Conservation (phyloP, 352 stramenopile species). For the Phytophthora multivora region DNA sequence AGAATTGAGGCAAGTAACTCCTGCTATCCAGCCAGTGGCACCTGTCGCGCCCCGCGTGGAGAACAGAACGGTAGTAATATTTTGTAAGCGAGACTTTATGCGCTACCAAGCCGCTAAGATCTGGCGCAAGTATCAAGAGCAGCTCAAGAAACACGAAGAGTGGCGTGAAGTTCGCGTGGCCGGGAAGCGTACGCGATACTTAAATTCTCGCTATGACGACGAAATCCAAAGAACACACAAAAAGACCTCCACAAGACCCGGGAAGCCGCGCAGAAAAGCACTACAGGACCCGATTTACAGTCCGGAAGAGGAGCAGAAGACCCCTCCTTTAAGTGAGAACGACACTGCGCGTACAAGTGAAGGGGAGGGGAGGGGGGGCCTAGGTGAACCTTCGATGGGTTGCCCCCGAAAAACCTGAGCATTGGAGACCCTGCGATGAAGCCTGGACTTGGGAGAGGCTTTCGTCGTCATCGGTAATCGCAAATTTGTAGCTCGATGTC, state of each 20-base stretch:
- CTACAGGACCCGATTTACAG: constrained; percentile 65
- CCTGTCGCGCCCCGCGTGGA: constrained; percentile 4
- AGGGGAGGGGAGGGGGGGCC: constrained; percentile 67
- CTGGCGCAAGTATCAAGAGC: constrained; percentile 78
- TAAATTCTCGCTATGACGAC: constrained; percentile 45
- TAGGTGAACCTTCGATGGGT: constrained; percentile 78
- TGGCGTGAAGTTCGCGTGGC: constrained; percentile 49
- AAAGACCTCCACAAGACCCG: constrained; percentile 22
- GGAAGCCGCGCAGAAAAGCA: constrained; percentile 15
- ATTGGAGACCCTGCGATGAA: neutral
- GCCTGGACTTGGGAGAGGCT: too few relatives aligned
- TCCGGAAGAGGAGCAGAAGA: constrained; percentile 53
- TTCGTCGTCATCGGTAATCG: too few relatives aligned
- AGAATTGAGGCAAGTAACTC: neutral
- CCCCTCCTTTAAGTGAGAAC: constrained; percentile 46
- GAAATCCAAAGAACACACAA: constrained; percentile 29
- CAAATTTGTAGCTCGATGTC: constrained; percentile 16
- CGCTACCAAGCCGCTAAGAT: constrained; percentile 71
- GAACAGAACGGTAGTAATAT: constrained; percentile 77
- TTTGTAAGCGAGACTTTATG: constrained; percentile 84
- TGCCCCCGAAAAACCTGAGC: constrained; percentile 65
- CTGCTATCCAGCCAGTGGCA: neutral
- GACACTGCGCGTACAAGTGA: constrained; percentile 61
- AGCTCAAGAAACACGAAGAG: constrained; percentile 53
- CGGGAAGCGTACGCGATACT: constrained; percentile 60